Conservation (phyloP, 257 asterid genomes). For the Lithospermum erythrorhizon region DNA sequence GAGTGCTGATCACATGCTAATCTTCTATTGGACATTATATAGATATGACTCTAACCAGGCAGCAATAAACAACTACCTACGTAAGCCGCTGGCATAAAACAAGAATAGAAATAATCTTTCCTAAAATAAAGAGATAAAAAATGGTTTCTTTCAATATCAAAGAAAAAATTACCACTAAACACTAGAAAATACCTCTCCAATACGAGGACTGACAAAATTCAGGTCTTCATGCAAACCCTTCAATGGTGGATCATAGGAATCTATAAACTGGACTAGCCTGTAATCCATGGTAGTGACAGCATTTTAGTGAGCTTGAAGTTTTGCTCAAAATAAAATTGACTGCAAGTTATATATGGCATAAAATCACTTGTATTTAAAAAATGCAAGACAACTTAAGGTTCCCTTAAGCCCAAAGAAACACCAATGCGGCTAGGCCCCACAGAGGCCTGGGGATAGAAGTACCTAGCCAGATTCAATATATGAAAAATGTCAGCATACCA, state of each 20-base stretch:
- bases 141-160: not conserved
- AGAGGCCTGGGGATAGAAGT: not conserved
- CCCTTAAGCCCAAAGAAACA: not conserved
- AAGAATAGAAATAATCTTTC: not conserved
- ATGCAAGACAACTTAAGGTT: too few species aligned
- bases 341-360: not conserved
- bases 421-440: not conserved
- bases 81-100: not conserved
- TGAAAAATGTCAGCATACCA: not conserved
- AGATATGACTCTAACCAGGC: not conserved
- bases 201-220: conserved; percentile 97
- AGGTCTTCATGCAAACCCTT: conserved; percentile 98
- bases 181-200: conserved; percentile 75
- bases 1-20: not conserved
- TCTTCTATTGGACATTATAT: not conserved
- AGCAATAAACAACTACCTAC: not conserved
- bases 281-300: conserved; percentile 8
- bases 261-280: conserved; percentile 90
- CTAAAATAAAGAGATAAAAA: not conserved
- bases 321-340: not conserved
- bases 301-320: conserved; percentile 4
- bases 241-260: conserved; percentile 93
- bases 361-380: not conserved
- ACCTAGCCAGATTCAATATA: not conserved
- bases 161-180: conserved; percentile 5